Base-by-base conservation (phyloP, 1,139 yeast species). In the Geotrichum phurueaensis region DNA sequence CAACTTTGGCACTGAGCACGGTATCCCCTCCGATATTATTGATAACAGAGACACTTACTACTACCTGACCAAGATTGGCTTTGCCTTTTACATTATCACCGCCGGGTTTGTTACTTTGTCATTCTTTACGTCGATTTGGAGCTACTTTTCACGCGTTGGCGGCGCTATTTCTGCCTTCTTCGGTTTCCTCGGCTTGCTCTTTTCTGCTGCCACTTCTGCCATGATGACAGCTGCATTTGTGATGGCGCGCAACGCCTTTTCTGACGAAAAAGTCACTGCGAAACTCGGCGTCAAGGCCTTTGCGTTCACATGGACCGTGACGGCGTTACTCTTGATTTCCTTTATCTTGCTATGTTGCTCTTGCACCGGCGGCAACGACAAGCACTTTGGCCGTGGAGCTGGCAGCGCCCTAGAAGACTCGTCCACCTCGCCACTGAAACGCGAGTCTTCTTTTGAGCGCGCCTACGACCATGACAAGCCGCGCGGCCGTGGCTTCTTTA, bases 241-340 rank as follows among this genome's bases (percentile, higher is more conserved):
- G 33, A 79, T 79, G 71, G 94, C 89, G 48, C 80, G 82, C 65
- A 74, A 80, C 65, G 78, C 79, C 20, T 87, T 87, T 75, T 75
- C 75, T 50, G 69, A 76, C 61, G 78, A 75, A 48, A 85, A 84
- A 52, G 69, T 73, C 58, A 58, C 64, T 23, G 81, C 94, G 13
- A 70, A 68, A 15, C 67, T 89, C 56, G 91, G 91, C 48, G 78
- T 78, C 48, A 81, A 81, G 64, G 75, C 83, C 73, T 78, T 86
- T 71, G 90, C 83, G 18, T 81, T 86, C 63, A 73, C 84, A 58
- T 87, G 94, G 94, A 78, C 87, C 22, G 74, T 83, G 1, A 81
- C 79, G 1, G 81, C 80, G 59, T 72, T 82, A 66, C 70, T 82
- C 57, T 63, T 81, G 45, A 61, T 83, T 36, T 63, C 73, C 54